These are phyloP conservation scores for Sesbania bispinosa DNA, from an alignment of 306 rosid species.

Conservation along the genomic window DNA sequence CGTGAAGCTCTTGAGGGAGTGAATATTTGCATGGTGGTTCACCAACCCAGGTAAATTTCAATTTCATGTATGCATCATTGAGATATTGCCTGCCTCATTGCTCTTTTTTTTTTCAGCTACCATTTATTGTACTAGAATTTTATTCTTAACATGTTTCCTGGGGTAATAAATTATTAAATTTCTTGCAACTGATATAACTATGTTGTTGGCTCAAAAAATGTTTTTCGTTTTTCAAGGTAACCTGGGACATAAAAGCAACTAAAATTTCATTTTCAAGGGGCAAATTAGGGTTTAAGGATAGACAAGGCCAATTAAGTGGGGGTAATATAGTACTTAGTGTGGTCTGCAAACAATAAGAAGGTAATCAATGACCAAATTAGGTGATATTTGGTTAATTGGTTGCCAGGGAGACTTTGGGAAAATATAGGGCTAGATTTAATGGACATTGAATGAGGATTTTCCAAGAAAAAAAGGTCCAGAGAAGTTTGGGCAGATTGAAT, in stretches of 20 bases:
- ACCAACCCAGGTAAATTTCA: slow-evolving; percentile 86
- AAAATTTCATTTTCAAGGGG: background rate
- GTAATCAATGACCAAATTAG: background rate
- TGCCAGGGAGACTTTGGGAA: background rate
- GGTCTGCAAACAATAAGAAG: background rate
- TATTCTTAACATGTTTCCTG: background rate
- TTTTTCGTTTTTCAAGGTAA: background rate
- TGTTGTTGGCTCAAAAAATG: background rate
- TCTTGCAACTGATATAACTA: background rate
- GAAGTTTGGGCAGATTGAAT: background rate
- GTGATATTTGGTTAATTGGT: background rate
- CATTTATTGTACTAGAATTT: background rate
- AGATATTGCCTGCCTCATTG: background rate
- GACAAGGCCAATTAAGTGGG: background rate
- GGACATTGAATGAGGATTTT: background rate
- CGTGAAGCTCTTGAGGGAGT: slow-evolving; percentile 99
- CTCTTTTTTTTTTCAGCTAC: background rate
- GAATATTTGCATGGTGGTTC: slow-evolving; percentile 95
- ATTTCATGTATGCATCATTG: slow-evolving; percentile 4
- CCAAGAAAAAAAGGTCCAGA: background rate
- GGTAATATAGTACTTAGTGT: background rate
- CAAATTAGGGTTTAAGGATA: background rate
- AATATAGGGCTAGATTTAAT: background rate
- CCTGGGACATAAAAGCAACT: background rate
- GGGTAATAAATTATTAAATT: background rate